Evolutionary conservation across 257 asterid species (phyloP).

Genomic region (Scutellaria galericulata): DNA sequence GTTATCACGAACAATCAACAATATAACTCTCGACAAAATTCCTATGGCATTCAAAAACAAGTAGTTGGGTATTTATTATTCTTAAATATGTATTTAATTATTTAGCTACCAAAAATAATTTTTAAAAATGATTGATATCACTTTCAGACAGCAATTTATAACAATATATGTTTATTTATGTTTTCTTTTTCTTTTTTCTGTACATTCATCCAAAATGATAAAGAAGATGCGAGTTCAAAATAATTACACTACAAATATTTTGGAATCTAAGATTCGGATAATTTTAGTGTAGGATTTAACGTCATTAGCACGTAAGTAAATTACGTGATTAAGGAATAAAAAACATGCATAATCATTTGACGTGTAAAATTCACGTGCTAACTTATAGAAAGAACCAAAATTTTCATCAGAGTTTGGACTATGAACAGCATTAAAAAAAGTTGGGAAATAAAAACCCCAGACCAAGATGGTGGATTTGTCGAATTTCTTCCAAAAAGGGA

Average conservation of each 20-base stretch:
- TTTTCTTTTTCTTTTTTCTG: conserved; percentile 2
- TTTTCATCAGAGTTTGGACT: conserved; percentile 54
- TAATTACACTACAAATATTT: too few relatives aligned
- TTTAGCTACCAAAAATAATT: conserved; percentile 22
- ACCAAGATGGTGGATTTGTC: conserved; percentile 38
- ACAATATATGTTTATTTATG: background rate
- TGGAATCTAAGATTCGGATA: background rate
- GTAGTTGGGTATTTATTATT: conserved; percentile 40
- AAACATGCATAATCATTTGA: conserved; percentile 23
- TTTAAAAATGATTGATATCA: conserved; percentile 21
- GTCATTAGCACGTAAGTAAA: background rate
- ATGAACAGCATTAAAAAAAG: conserved; percentile 21
- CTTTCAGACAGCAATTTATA: conserved; percentile 37
- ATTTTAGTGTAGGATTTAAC: background rate
- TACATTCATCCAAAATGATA: conserved; percentile 28
- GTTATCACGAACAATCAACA: conserved; percentile 38
- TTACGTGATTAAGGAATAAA: conserved; percentile 8
- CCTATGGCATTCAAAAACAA: conserved; percentile 27
- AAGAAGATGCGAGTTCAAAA: background rate
- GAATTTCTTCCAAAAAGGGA: conserved; percentile 41
- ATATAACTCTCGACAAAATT: conserved; percentile 29
- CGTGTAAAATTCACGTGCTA: conserved; percentile 46
- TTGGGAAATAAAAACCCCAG: conserved; percentile 25
- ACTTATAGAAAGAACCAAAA: conserved; percentile 42
- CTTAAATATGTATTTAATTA: conserved; percentile 26